A percentile compares a stretch with the other conserved stretches of the same genome.
Evolutionary conservation across 345 rosid species (phyloP).

Genomic region (Heritiera fomes): DNA sequence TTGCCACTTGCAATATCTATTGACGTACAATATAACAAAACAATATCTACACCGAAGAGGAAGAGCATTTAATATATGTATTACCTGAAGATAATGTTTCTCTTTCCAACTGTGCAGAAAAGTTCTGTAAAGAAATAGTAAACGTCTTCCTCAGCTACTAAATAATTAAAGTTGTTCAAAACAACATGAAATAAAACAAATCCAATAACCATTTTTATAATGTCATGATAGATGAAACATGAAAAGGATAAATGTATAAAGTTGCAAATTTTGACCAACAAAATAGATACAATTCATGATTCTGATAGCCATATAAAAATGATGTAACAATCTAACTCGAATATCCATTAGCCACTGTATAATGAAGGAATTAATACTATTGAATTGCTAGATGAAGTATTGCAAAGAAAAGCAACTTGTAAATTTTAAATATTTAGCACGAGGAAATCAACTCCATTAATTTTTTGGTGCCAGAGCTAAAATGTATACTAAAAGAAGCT

Average conservation of each 20-base stretch:
- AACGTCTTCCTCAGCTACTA: conserved; percentile 21
- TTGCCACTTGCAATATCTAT: conserved; percentile 1
- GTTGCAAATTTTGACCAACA: neutral
- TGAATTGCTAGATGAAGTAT: neutral
- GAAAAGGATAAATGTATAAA: conserved; percentile 3
- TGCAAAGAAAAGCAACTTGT: neutral
- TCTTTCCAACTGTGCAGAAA: conserved; percentile 95
- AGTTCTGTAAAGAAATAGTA: conserved; percentile 61
- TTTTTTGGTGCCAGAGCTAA: neutral
- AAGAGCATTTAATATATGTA: conserved; percentile 19
- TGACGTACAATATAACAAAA: conserved; percentile 6
- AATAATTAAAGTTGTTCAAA: conserved; percentile 11
- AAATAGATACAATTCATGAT: neutral
- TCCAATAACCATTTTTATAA: neutral
- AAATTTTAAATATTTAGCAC: neutral
- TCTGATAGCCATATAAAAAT: neutral
- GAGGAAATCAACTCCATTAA: neutral
- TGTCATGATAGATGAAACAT: conserved; percentile 7
- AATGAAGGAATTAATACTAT: neutral
- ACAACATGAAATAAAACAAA: neutral
- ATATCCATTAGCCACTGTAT: neutral
- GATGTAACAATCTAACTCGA: neutral
- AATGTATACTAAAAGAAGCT: neutral
- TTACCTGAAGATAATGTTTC: conserved; percentile 81
- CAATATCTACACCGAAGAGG: neutral